Percentiles rank a stretch among this genome's conserved stretches.
Evolutionary conservation across 306 rosid genomes (phyloP).

Genomic region (Alnus glutinosa): DNA sequence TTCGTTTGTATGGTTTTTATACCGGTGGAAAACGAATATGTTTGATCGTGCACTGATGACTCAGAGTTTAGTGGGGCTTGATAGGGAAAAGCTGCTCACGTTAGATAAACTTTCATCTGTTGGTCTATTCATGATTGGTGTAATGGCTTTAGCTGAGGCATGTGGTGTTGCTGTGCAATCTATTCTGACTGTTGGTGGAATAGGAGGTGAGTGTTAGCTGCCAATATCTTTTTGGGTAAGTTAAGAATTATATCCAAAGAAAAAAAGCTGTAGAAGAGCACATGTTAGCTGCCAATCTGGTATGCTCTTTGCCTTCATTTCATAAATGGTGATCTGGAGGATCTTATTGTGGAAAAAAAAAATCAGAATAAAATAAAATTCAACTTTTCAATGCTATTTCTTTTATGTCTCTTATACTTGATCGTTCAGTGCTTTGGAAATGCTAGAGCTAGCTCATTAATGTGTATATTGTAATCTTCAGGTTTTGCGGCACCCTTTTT

Average conservation of each 20-base stretch:
- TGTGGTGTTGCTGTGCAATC: conserved; percentile 95
- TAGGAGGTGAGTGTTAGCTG: conserved; percentile 63
- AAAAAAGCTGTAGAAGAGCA: too few relatives aligned
- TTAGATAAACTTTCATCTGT: conserved; percentile 74
- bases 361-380: background rate
- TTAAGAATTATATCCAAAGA: too few relatives aligned
- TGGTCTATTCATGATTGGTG: conserved; percentile 78
- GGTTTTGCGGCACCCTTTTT: background rate
- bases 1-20: conserved; percentile 83
- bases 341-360: background rate
- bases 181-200: conserved; percentile 87
- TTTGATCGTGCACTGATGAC: conserved; percentile 49
- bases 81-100: conserved; percentile 67
- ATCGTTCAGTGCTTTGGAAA: background rate
- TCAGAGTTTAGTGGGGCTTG: conserved; percentile 49
- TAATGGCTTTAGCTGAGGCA: conserved; percentile 93
- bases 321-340: conserved; percentile 8
- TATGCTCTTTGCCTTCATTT: background rate
- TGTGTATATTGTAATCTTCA: background rate
- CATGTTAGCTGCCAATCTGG: background rate
- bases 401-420: background rate
- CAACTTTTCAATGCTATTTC: background rate
- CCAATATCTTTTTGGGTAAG: background rate
- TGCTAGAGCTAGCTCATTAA: background rate
- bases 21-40: conserved; percentile 82